A percentile compares a stretch with the other conserved stretches of the same genome.
phyloP scores from a whole-genome alignment of 2,329 filamentous ascomycete genomes.

The Clonostachys byssicola region DNA sequence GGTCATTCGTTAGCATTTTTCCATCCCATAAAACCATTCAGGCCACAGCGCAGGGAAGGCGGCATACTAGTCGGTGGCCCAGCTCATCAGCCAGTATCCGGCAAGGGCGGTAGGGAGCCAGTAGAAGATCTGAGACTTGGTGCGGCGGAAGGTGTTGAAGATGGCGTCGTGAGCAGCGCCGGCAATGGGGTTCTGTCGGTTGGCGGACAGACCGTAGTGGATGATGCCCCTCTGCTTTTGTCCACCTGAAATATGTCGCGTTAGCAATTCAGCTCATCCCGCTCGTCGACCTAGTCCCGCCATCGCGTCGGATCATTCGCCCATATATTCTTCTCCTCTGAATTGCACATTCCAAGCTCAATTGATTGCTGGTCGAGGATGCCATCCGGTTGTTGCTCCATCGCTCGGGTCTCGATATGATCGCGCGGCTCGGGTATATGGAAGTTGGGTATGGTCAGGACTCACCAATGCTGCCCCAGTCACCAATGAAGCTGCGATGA shows the following conservation, averaged over 20 bases:
- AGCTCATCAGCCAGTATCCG: constrained; percentile 81
- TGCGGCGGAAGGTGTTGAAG: constrained; percentile 94
- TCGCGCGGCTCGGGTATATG: not conserved
- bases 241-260: constrained; percentile 34
- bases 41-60: not conserved
- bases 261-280: not conserved
- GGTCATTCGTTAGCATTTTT: not conserved
- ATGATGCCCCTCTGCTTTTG: constrained; percentile 60
- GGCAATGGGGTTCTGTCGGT: constrained; percentile 85
- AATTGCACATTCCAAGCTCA: too few species aligned
- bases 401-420: not conserved
- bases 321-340: too few species aligned
- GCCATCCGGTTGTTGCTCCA: not conserved
- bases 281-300: too few species aligned
- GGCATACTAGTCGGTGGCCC: constrained; percentile 83
- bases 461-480: constrained; percentile 74
- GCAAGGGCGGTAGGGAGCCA: constrained; percentile 73
- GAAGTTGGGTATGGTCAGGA: constrained; percentile 15
- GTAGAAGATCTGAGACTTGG: constrained; percentile 83
- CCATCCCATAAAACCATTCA: not conserved
- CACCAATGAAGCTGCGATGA: constrained; percentile 60
- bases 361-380: too few species aligned
- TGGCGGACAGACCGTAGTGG: constrained; percentile 74
- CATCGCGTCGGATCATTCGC: too few species aligned
- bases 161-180: constrained; percentile 74